Evolutionary conservation across 2,329 filamentous ascomycete species (phyloP).

Genomic region (Hirsutella thompsonii): DNA sequence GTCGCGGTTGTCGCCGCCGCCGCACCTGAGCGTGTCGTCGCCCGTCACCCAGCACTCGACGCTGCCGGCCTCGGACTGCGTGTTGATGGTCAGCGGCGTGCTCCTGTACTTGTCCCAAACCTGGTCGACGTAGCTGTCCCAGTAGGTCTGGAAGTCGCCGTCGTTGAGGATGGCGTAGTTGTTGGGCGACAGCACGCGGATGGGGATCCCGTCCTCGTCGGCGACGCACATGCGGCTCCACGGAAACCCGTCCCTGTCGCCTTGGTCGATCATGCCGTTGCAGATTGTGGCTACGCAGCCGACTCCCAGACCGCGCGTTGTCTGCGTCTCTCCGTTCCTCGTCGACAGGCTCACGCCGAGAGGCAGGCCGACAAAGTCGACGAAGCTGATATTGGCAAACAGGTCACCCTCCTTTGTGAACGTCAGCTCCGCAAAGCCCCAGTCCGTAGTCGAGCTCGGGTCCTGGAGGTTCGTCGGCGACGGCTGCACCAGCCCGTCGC

Average conservation of each 20-base stretch:
- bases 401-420: constrained; percentile 23
- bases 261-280: constrained; percentile 23
- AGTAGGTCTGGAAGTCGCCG: constrained; percentile 26
- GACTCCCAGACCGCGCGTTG: constrained; percentile 24
- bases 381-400: constrained; percentile 36
- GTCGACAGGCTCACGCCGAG: constrained; percentile 34
- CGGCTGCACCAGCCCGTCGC: constrained; percentile 32
- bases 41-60: constrained; percentile 26
- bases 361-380: constrained; percentile 36
- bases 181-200: constrained; percentile 32
- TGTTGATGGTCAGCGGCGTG: constrained; percentile 27
- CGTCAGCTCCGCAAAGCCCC: constrained; percentile 38
- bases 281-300: constrained; percentile 26
- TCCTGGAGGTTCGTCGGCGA: constrained; percentile 29
- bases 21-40: constrained; percentile 23
- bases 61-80: constrained; percentile 23
- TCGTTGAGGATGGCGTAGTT: constrained; percentile 23
- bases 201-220: constrained; percentile 17
- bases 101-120: constrained; percentile 31
- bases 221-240: constrained; percentile 33
- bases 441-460: constrained; percentile 28
- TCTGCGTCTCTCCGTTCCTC: constrained; percentile 17
- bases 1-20: constrained; percentile 24
- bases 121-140: constrained; percentile 28
- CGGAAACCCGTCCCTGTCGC: constrained; percentile 21